Conservation (phyloP, 2,329 filamentous ascomycete species). For the Chaetomium strumarium region DNA sequence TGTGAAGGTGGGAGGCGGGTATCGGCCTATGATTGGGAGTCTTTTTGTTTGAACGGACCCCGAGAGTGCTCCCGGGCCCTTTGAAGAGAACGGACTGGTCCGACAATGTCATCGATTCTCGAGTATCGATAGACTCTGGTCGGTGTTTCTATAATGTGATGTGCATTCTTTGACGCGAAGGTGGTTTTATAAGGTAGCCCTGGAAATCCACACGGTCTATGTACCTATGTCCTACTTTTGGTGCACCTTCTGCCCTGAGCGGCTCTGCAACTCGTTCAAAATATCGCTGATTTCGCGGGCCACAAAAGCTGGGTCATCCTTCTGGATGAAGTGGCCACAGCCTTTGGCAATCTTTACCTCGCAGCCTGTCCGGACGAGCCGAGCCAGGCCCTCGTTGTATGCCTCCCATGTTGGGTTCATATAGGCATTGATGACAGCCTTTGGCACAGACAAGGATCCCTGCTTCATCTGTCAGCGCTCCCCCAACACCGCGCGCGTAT, state of each 20-base stretch:
- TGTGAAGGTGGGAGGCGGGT: no score
- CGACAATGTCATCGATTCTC: no score
- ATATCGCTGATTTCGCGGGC: conserved; percentile 22
- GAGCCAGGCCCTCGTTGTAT: conserved; percentile 47
- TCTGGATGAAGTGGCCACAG: conserved; percentile 52
- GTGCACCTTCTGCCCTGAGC: background rate
- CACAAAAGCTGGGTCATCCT: conserved; percentile 45
- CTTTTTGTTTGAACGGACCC: no score
- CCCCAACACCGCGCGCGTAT: background rate
- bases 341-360: conserved; percentile 36
- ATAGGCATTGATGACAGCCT: conserved; percentile 41
- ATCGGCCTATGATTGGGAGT: no score
- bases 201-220: background rate
- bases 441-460: conserved; percentile 29
- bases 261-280: conserved; percentile 5
- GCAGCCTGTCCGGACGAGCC: conserved; percentile 36
- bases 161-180: no score
- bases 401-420: conserved; percentile 47
- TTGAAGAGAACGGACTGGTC: no score
- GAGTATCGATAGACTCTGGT: no score
- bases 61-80: no score
- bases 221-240: background rate
- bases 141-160: no score
- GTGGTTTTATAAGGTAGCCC: no score
- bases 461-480: background rate